Evolutionary conservation across 2,329 filamentous ascomycete genomes (phyloP).

Genomic region (Colletotrichum endophyticum): DNA sequence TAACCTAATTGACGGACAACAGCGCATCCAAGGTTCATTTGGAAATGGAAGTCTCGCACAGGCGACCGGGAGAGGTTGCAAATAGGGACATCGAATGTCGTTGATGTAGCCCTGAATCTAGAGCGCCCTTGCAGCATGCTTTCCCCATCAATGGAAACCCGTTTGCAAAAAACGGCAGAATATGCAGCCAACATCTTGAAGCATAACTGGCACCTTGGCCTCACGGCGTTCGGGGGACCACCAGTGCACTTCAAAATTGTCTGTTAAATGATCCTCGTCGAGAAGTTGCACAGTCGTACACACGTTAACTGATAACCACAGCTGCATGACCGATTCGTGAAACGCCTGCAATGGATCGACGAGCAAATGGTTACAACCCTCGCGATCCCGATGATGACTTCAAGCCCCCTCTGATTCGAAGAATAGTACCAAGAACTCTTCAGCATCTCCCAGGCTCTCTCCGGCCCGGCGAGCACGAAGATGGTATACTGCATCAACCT

Average conservation of each 20-base stretch:
- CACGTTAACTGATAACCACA: constrained; percentile 18
- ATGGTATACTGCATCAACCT: constrained; percentile 69
- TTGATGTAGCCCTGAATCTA: neutral
- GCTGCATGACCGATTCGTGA: constrained; percentile 65
- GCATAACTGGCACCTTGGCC: constrained; percentile 60
- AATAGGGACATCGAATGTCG: neutral
- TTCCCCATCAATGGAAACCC: neutral
- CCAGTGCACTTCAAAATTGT: constrained; percentile 70
- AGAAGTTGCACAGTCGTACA: neutral
- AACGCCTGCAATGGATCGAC: constrained; percentile 64
- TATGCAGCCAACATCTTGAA: neutral
- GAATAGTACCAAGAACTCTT: constrained; percentile 72
- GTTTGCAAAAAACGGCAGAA: neutral
- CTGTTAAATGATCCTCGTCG: neutral
- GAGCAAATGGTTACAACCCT: constrained; percentile 58
- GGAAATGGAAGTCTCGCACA: neutral
- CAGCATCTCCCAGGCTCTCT: constrained; percentile 66
- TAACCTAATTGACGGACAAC: neutral
- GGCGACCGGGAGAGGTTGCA: neutral
- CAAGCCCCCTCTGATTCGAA: neutral
- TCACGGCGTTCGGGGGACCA: constrained; percentile 68
- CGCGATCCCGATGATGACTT: neutral
- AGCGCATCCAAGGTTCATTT: neutral
- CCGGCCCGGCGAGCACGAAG: constrained; percentile 69
- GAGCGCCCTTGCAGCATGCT: neutral